Evolutionary conservation across 2,329 filamentous ascomycete genomes (phyloP).

Genomic region (Arthroderma sp.): DNA sequence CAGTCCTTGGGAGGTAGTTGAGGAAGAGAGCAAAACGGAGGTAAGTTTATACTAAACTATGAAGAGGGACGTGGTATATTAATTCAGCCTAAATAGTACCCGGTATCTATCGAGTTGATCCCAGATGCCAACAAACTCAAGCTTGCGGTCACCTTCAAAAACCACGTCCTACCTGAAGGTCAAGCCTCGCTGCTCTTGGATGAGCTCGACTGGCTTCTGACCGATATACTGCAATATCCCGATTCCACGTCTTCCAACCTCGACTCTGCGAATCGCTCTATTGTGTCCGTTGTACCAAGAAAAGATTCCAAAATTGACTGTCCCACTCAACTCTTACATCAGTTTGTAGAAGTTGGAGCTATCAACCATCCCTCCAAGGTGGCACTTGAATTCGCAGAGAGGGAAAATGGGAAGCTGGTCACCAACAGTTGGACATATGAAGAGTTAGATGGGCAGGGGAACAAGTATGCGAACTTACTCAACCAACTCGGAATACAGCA

Average conservation of each 20-base stretch:
- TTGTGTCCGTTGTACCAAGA: conserved; percentile 55
- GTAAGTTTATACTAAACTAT: conserved; percentile 21
- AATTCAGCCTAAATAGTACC: conserved; percentile 41
- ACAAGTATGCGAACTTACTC: conserved; percentile 59
- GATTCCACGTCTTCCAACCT: conserved; percentile 32
- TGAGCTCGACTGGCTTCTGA: conserved; percentile 61
- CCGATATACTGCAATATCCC: conserved; percentile 44
- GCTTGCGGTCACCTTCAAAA: conserved; percentile 55
- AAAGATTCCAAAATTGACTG: conserved; percentile 46
- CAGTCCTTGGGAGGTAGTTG: conserved; percentile 46
- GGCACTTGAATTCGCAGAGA: conserved; percentile 64
- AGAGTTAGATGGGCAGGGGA: conserved; percentile 59
- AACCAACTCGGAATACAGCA: conserved; percentile 36
- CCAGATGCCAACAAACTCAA: conserved; percentile 41
- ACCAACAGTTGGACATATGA: conserved; percentile 58
- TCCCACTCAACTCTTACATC: conserved; percentile 53
- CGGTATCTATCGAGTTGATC: conserved; percentile 69
- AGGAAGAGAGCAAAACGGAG: conserved; percentile 59
- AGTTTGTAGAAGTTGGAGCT: conserved; percentile 61
- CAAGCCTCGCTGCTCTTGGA: conserved; percentile 56
- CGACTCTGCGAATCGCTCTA: conserved; percentile 18
- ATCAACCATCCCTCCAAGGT: conserved; percentile 43
- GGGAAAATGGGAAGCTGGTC: conserved; percentile 37
- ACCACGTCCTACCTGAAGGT: conserved; percentile 51
- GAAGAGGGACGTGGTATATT: not conserved